Evolutionary conservation across 1,284 basidiomycete genomes (phyloP).

Genomic region (Spongiforma sp.): DNA sequence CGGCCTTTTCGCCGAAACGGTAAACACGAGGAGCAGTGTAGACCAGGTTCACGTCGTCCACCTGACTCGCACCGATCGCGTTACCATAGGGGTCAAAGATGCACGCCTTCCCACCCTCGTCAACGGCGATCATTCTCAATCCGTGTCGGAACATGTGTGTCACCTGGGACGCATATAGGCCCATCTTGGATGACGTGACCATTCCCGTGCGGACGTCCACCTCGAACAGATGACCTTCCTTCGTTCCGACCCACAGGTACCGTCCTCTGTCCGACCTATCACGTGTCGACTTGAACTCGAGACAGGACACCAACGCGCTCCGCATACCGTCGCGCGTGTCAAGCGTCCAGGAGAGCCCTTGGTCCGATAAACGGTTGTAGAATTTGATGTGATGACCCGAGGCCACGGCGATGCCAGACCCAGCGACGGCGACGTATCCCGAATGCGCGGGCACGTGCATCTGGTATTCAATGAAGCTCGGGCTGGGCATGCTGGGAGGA

Average conservation of each 20-base stretch:
- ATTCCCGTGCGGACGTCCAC: conserved; percentile 69
- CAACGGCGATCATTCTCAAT: conserved; percentile 75
- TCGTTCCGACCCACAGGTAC: conserved; percentile 86
- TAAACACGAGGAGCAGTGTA: conserved; percentile 63
- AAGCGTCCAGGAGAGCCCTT: conserved; percentile 54
- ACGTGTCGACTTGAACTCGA: conserved; percentile 72
- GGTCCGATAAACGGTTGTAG: conserved; percentile 58
- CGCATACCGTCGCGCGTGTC: conserved; percentile 71
- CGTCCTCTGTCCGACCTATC: conserved; percentile 44
- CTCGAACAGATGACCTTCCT: conserved; percentile 87
- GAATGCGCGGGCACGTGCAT: conserved; percentile 64
- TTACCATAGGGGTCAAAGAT: conserved; percentile 61
- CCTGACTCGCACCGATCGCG: conserved; percentile 40
- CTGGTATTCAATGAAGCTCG: conserved; percentile 50
- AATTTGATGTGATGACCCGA: conserved; percentile 68
- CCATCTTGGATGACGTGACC: conserved; percentile 60
- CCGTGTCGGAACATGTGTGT: conserved; percentile 76
- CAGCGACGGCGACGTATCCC: conserved; percentile 63
- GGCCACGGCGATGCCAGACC: conserved; percentile 66
- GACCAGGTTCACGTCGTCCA: conserved; percentile 43
- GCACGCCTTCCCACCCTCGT: conserved; percentile 83
- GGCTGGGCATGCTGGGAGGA: conserved; percentile 59
- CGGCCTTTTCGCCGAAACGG: conserved; percentile 81
- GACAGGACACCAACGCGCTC: conserved; percentile 72
- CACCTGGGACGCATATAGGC: conserved; percentile 70